Evolutionary conservation across 768 basidiomycete genomes (phyloP), one percentile per base, ranked within the genome.

Genomic region (Mycena alexandri): DNA sequence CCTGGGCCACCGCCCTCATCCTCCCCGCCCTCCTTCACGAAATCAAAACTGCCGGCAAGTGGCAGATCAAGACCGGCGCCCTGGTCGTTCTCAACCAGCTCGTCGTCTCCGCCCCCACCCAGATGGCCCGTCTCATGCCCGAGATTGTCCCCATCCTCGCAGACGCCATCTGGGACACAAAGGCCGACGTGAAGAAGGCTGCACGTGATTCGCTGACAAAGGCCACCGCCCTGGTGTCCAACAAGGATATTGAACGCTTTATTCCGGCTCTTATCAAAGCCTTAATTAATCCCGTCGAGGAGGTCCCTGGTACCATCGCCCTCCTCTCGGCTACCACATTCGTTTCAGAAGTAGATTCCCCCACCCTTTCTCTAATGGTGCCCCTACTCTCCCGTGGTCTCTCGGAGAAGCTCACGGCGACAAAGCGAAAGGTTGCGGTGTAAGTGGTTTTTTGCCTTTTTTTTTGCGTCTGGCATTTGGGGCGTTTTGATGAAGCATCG

Each of bases 261-360:
- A 95, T 99, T 87, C 95, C 94, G 74, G 96, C 96, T 79, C 90
- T 99, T 76, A 96, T 98, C 82, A 95, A 97, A 81, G 92, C 95
- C 79, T 86, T 99, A 77, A 95, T 98, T 84, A 96, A 99, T 87
- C 98, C 98, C 75, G 95, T 98, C 71, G 97, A 99, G 86, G 98
- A 99, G 90, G 96, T 98, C 65, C 93, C 96, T 75, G 92, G 90
- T 75, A 98, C 96, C 76, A 94, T 98, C 75, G 87, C 87, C 70
- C 93, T 97, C 83, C 95, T 98, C 82, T 95, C 96, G 81, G 90
- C 96, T 65, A 98, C 96, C 82, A 98, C 96, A 81, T 98, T 98
- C 91, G 96, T 98, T 94, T 94, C 96, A 58, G 96, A 98, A 87
- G 96, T 98, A 82, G 96, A 98, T 75, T 95, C 96, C 55, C 88